Evolutionary conservation across 805 yeast species (phyloP).

Genomic region (Ascoidea rubescens): DNA sequence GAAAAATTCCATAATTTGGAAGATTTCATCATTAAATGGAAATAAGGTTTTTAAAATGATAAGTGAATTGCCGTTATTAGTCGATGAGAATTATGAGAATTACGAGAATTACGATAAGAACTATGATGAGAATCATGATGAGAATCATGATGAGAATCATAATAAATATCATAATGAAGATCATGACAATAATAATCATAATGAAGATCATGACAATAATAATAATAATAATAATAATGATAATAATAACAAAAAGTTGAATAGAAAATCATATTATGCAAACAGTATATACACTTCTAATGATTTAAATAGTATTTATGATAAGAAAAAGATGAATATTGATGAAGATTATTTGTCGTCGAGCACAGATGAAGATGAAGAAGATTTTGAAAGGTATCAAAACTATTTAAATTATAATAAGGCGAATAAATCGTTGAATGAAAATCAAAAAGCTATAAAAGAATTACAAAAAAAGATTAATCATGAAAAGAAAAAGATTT

Average conservation of each 20-base stretch:
- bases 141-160: conserved; percentile 15
- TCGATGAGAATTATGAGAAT: conserved; percentile 8
- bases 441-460: neutral
- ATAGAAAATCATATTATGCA: no score
- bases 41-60: conserved; percentile 38
- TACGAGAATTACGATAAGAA: no score
- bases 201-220: no score
- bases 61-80: conserved; percentile 30
- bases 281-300: no score
- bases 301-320: no score
- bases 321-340: no score
- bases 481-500: neutral
- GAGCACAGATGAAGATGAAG: conserved; percentile 12
- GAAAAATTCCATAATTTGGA: conserved; percentile 59
- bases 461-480: neutral
- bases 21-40: conserved; percentile 53
- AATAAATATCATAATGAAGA: conserved; percentile 14
- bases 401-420: conserved; percentile 20
- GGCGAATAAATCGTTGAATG: conserved; percentile 9
- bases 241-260: no score
- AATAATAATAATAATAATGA: no score
- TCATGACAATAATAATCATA: no score
- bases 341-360: conserved; percentile 3
- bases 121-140: conserved; percentile 11
- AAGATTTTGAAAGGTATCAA: conserved; percentile 17